These are phyloP conservation scores for Cytospora mali DNA, from an alignment of 2,329 filamentous ascomycete genomes.

Conservation along the genomic window DNA sequence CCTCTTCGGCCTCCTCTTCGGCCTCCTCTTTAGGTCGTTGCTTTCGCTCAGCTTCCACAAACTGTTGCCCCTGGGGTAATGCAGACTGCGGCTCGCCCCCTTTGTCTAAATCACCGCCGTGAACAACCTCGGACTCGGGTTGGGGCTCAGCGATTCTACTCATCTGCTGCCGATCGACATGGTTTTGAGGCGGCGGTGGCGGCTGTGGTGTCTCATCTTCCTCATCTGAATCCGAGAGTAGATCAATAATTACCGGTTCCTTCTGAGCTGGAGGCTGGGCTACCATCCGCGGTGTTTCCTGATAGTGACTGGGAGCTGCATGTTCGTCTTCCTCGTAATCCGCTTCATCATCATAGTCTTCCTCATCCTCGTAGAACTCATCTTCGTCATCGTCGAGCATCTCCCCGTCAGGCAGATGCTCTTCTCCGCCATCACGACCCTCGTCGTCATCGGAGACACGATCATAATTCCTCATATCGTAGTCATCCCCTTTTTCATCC, in stretches of 20 bases:
- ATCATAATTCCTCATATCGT: slow-evolving; percentile 37
- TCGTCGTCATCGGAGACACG: slow-evolving; percentile 36
- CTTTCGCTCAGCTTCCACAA: background rate
- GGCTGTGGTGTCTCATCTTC: slow-evolving; percentile 33
- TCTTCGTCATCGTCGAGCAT: slow-evolving; percentile 27
- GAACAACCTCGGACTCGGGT: background rate
- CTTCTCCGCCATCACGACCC: slow-evolving; percentile 29
- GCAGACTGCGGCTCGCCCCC: background rate
- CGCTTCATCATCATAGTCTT: slow-evolving; percentile 29
- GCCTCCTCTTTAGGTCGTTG: background rate
- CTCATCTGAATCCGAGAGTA: slow-evolving; percentile 51
- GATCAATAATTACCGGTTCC: slow-evolving; percentile 48
- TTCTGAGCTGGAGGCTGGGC: slow-evolving; percentile 31
- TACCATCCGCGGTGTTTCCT: slow-evolving; percentile 1
- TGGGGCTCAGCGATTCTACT: slow-evolving; percentile 9
- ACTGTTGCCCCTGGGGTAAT: background rate
- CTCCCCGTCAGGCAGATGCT: slow-evolving; percentile 26
- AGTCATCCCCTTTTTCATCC: slow-evolving; percentile 36
- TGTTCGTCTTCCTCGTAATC: slow-evolving; percentile 33
- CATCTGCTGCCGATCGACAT: slow-evolving; percentile 7
- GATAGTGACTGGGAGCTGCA: background rate
- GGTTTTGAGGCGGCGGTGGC: slow-evolving; percentile 4
- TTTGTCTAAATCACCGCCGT: background rate
- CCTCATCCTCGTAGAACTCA: slow-evolving; percentile 29
- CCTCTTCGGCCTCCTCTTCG: no score